Evolutionary conservation across 768 basidiomycete species (phyloP).

Genomic region (Scleroderma citrinum): DNA sequence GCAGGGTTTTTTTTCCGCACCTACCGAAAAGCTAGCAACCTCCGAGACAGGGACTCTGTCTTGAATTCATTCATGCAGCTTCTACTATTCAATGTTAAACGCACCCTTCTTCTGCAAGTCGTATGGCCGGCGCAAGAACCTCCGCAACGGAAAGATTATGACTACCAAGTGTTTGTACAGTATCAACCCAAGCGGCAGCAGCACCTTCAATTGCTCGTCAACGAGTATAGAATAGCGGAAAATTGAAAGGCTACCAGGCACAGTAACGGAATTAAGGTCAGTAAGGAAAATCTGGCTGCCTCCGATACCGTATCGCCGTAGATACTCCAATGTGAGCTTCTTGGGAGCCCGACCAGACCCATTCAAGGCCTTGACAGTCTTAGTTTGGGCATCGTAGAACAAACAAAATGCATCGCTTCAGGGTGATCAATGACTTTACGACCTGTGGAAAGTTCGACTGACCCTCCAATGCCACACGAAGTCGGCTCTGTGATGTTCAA

Average conservation of each 20-base stretch:
- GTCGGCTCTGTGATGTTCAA: conserved; percentile 89
- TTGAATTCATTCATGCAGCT: neutral
- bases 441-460: conserved; percentile 12
- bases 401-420: conserved; percentile 85
- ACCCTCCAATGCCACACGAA: conserved; percentile 90
- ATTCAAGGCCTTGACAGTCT: conserved; percentile 82
- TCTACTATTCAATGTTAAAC: conserved; percentile 7
- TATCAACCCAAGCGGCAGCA: conserved; percentile 97
- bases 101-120: conserved; percentile 87
- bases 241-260: conserved; percentile 49
- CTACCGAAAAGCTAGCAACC: conserved; percentile 56
- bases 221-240: neutral
- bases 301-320: conserved; percentile 60
- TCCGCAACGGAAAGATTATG: conserved; percentile 58
- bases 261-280: conserved; percentile 88
- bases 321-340: conserved; percentile 70
- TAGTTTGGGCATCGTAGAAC: conserved; percentile 81
- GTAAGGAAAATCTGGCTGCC: conserved; percentile 66
- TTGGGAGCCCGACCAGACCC: conserved; percentile 87
- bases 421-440: conserved; percentile 9
- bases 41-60: conserved; percentile 83
- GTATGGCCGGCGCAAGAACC: conserved; percentile 82
- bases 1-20: conserved; percentile 12
- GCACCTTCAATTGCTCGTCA: conserved; percentile 48
- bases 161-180: conserved; percentile 76